These are phyloP conservation scores for Apiospora malaysiana DNA, from an alignment of 2,329 filamentous ascomycete genomes.

Conservation along the genomic window DNA sequence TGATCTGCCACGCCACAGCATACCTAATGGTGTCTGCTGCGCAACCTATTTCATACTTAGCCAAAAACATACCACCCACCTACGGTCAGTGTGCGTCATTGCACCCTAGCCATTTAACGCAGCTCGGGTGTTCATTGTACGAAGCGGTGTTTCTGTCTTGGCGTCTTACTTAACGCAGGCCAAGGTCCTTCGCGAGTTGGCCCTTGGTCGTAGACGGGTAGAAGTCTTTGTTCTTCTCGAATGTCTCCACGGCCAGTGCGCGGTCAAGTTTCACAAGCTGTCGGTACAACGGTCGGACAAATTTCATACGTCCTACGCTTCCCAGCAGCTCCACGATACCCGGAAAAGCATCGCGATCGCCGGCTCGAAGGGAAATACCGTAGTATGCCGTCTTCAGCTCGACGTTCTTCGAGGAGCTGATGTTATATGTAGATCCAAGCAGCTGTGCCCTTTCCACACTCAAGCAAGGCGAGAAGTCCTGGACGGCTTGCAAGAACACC, in stretches of 20 bases:
- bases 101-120: neutral
- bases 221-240: constrained; percentile 86
- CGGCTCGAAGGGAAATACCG: constrained; percentile 76
- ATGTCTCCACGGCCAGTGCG: constrained; percentile 78
- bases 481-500: constrained; percentile 84
- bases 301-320: constrained; percentile 94
- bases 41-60: neutral
- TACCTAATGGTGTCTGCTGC: neutral
- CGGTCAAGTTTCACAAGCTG: constrained; percentile 77
- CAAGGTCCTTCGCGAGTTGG: constrained; percentile 86
- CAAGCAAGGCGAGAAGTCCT: constrained; percentile 70
- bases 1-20: neutral
- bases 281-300: constrained; percentile 84
- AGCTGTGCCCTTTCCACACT: constrained; percentile 68
- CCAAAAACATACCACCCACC: too few species aligned
- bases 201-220: constrained; percentile 92
- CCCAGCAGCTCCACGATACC: constrained; percentile 78
- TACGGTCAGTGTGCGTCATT: neutral
- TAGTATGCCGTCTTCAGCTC: constrained; percentile 86
- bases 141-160: neutral
- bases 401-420: constrained; percentile 78
- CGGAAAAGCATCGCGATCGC: constrained; percentile 71
- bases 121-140: neutral
- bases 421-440: constrained; percentile 78
- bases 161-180: constrained; percentile 38